Base-by-base conservation (phyloP, 2,329 filamentous ascomycete genomes). In the Penicillium sp. region DNA sequence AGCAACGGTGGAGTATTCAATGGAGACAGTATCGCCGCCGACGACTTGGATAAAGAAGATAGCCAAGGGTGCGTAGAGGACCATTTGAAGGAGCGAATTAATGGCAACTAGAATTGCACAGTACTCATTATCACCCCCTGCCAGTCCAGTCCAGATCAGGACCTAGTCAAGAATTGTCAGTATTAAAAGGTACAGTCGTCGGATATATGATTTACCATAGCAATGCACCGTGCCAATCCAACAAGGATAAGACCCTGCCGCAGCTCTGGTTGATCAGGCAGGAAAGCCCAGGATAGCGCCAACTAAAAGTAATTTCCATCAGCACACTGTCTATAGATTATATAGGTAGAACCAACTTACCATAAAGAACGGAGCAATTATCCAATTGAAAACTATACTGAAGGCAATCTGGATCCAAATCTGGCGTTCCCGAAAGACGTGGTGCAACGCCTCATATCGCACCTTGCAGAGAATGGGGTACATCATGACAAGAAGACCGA, bases 391-490 rank as follows among this genome's bases (percentile, higher is more conserved):
- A 3, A 91, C 62, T 3, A 95, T 71, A 57, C 88, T 91, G 64
- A 96, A 89, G 0, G 69, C 76, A n/a, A 96, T 83, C 69, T 96
- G 90, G 51, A 84, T 83, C 90, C 89, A 96, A 2, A 95, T 76
- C 0, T 77, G 76, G 2, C 78, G 78, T 2, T 84, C 77, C 2
- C 74, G 70, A 58, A 94, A 81, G 3, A 90, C 76, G 2, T 81
- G 74, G 68, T 91, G 89, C 9, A 95, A 74, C 0, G 83, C 82
- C 69, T 95, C 90, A 71, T 85, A 94, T 42, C 84, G 84, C 5
- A 95, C 88, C 70, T 94, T 94, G 80, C 90, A 95, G 0, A 96
- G 77, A 59, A 96, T 95, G 0, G 91, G 91, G 66, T 94, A 96
- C 90, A 96, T 96, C 90, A 96, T 96, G 43, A 95, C 85, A 1